Conservation (phyloP, 176 grass and related monocot genomes). For the Tuctoria greenei region DNA sequence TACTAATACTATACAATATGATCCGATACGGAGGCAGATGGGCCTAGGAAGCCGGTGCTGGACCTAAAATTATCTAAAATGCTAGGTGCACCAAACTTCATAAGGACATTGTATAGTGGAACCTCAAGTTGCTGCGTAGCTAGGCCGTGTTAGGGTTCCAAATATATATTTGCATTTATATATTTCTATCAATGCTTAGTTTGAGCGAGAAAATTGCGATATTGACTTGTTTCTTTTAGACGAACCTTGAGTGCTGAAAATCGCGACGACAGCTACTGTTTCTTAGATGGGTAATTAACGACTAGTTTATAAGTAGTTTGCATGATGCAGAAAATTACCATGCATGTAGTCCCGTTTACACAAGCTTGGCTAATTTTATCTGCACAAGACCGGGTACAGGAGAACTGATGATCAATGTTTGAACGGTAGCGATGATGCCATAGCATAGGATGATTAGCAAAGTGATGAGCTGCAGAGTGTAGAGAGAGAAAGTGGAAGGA, state of each 20-base stretch:
- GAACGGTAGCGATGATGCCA: neutral
- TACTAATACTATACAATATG: neutral
- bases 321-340: no score
- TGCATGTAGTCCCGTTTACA: neutral
- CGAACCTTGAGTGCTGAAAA: no score
- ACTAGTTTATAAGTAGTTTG: no score
- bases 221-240: no score
- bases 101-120: neutral
- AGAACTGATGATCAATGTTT: neutral
- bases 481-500: neutral
- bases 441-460: neutral
- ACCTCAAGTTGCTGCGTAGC: no score
- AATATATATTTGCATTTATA: no score
- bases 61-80: neutral
- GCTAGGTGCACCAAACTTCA: neutral
- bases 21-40: neutral
- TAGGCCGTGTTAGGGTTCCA: no score
- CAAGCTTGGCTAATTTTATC: neutral
- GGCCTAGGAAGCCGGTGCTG: neutral
- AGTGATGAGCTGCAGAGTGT: neutral
- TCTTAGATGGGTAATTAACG: no score
- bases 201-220: no score
- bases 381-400: neutral
- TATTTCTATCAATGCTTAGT: no score
- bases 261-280: no score